Conservation (phyloP, 495 filamentous ascomycete species). For the Hapsidospora chrysogenum region DNA sequence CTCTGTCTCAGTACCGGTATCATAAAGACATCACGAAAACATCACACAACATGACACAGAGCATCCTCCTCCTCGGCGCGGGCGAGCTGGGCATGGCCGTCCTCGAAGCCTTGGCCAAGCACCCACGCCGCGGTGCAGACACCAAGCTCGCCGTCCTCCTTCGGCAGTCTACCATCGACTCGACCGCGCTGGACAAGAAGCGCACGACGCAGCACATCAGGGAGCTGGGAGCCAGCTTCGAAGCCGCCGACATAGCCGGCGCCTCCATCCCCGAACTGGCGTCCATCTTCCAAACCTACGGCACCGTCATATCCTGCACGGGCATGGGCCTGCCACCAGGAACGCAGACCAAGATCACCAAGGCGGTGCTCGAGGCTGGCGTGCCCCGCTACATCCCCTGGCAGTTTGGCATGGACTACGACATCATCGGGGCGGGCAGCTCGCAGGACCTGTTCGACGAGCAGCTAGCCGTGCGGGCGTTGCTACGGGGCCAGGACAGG, state of each 20-base stretch:
- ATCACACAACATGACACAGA: conserved; percentile 6
- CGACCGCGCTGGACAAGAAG: conserved; percentile 13
- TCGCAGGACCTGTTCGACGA: conserved; percentile 44
- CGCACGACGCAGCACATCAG: conserved; percentile 11
- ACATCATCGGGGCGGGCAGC: conserved; percentile 34
- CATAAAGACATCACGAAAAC: too few relatives aligned
- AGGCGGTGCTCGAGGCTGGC: conserved; percentile 30
- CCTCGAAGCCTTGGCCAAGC: conserved; percentile 25
- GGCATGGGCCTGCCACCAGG: conserved; percentile 36
- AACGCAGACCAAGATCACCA: conserved; percentile 30
- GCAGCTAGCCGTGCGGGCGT: conserved; percentile 36
- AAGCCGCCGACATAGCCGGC: conserved; percentile 29
- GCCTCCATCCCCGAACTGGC: conserved; percentile 21
- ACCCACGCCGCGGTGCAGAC: conserved; percentile 16
- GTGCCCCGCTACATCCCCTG: conserved; percentile 41
- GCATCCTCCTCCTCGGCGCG: conserved; percentile 42
- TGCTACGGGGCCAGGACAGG: conserved; percentile 27
- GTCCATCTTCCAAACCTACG: conserved; percentile 24
- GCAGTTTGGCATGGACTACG: conserved; percentile 54
- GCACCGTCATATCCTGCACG: conserved; percentile 35
- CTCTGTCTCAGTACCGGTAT: too few relatives aligned
- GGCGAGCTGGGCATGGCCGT: conserved; percentile 43
- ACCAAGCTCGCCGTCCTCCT: conserved; percentile 30
- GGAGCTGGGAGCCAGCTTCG: conserved; percentile 18
- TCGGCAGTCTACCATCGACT: conserved; percentile 24